phyloP scores from a whole-genome alignment of 2,329 filamentous ascomycete genomes.

The Penicillium expansum region DNA sequence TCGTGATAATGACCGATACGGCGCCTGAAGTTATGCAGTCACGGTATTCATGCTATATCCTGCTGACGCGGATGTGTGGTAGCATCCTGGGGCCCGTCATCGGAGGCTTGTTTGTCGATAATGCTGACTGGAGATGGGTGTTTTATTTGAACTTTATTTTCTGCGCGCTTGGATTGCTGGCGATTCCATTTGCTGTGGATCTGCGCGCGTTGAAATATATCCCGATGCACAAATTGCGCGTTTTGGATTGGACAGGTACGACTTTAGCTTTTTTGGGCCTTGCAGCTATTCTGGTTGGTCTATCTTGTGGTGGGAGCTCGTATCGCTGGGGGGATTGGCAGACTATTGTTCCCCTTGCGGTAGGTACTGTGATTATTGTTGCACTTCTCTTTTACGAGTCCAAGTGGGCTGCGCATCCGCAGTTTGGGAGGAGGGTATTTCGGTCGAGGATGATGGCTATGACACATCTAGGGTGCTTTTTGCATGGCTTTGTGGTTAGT shows the following conservation, averaged over 20 bases:
- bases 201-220: slow-evolving; percentile 25
- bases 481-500: slow-evolving; percentile 47
- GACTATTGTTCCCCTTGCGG: slow-evolving; percentile 40
- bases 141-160: slow-evolving; percentile 37
- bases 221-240: slow-evolving; percentile 22
- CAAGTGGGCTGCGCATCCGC: slow-evolving; percentile 32
- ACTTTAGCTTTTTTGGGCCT: slow-evolving; percentile 40
- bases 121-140: slow-evolving; percentile 26
- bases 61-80: slow-evolving; percentile 33
- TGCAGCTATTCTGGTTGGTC: slow-evolving; percentile 41
- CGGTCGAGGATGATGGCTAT: slow-evolving; percentile 34
- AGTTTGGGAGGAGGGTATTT: slow-evolving; percentile 42
- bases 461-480: slow-evolving; percentile 42
- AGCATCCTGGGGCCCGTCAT: slow-evolving; percentile 28
- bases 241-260: slow-evolving; percentile 46
- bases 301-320: slow-evolving; percentile 45
- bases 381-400: slow-evolving; percentile 38
- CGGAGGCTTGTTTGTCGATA: slow-evolving; percentile 29
- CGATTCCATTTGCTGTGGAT: slow-evolving; percentile 33
- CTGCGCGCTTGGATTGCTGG: slow-evolving; percentile 29
- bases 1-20: slow-evolving; percentile 45
- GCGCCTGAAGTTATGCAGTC: slow-evolving; percentile 35
- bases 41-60: slow-evolving; percentile 34
- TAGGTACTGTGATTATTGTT: slow-evolving; percentile 34
- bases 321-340: slow-evolving; percentile 41